phyloP scores from a whole-genome alignment of 805 yeast species.

The Brettanomyces anomalus region DNA sequence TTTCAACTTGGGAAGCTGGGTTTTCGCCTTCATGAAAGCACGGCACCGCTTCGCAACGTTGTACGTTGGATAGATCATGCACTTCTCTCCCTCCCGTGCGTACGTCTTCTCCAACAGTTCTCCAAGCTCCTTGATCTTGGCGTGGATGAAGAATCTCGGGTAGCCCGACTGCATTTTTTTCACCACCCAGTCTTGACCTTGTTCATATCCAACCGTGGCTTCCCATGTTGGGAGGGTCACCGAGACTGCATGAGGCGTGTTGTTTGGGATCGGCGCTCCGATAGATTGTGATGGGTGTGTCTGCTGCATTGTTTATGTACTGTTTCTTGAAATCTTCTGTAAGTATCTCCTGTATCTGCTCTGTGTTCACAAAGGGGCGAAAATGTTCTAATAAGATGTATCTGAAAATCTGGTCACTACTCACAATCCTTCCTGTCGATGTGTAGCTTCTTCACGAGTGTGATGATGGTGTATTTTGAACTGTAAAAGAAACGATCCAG shows the following conservation, averaged over 20 bases:
- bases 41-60: constrained; percentile 78
- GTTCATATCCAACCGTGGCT: constrained; percentile 87
- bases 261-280: constrained; percentile 83
- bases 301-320: neutral
- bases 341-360: no score
- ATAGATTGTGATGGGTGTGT: constrained; percentile 32
- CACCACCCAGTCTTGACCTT: constrained; percentile 77
- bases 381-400: no score
- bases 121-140: constrained; percentile 48
- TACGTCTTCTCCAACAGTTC: constrained; percentile 52
- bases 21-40: constrained; percentile 52
- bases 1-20: constrained; percentile 24
- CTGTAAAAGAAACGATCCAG: no score
- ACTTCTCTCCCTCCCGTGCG: constrained; percentile 70
- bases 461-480: no score
- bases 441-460: no score
- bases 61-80: constrained; percentile 71
- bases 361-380: no score
- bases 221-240: constrained; percentile 95
- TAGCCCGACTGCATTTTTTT: constrained; percentile 77
- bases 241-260: constrained; percentile 88
- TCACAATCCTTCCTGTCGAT: no score
- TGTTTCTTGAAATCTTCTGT: no score
- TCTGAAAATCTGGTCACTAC: no score
- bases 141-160: constrained; percentile 75